These are phyloP conservation scores for Chenopodium berlandieri DNA, from an alignment of 148 eudicot species.

Conservation along the genomic window DNA sequence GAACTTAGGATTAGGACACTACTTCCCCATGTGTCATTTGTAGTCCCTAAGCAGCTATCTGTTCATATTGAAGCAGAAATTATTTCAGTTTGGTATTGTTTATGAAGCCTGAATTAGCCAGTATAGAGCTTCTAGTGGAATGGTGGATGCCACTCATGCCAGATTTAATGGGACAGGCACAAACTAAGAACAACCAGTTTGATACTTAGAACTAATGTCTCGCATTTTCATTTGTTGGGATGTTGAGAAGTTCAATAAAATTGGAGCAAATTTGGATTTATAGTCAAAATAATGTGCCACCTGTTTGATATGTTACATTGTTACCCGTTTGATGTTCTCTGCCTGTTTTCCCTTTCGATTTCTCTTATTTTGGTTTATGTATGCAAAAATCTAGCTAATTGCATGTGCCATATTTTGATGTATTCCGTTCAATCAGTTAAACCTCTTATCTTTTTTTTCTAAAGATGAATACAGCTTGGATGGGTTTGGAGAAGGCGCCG, in stretches of 20 bases:
- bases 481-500: constrained; percentile 73
- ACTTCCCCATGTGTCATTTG: background rate
- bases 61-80: background rate
- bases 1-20: no score
- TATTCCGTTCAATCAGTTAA: background rate
- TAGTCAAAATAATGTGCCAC: background rate
- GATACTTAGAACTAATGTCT: background rate
- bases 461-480: constrained; percentile 90
- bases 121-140: background rate
- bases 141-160: background rate
- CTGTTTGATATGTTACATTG: background rate
- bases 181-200: background rate
- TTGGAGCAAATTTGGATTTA: background rate
- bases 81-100: background rate
- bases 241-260: background rate
- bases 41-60: background rate
- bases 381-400: background rate
- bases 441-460: background rate
- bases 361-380: background rate
- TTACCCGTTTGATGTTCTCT: background rate
- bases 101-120: background rate
- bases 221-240: no score
- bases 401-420: constrained; percentile 10
- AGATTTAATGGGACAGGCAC: background rate
- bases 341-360: background rate